Evolutionary conservation across 495 filamentous ascomycete species (phyloP).

Genomic region (Parmelia sp.): DNA sequence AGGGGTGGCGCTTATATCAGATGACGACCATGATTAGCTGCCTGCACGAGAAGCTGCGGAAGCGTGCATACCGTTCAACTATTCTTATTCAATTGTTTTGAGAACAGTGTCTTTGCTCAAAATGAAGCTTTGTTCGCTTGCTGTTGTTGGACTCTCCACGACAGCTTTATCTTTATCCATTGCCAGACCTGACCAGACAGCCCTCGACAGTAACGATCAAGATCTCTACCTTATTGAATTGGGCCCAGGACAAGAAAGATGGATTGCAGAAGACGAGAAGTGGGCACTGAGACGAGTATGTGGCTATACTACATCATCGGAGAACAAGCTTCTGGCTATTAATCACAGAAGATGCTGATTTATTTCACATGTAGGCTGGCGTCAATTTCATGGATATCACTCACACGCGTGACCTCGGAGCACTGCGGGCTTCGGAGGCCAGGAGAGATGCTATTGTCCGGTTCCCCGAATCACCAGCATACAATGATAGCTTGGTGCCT

Average conservation of each 20-base stretch:
- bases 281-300: constrained; percentile 80
- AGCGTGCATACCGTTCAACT: too few species aligned
- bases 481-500: constrained; percentile 60
- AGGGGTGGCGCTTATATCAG: constrained; percentile 1
- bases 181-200: constrained; percentile 13
- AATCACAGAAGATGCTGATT: not conserved
- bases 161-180: constrained; percentile 9
- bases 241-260: constrained; percentile 72
- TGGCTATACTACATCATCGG: constrained; percentile 8
- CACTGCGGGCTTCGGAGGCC: constrained; percentile 29
- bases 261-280: constrained; percentile 92
- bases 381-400: constrained; percentile 95
- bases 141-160: constrained; percentile 6
- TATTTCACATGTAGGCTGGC: constrained; percentile 52
- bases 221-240: constrained; percentile 77
- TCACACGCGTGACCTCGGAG: constrained; percentile 39
- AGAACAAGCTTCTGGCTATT: not conserved
- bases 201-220: constrained; percentile 9
- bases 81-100: too few species aligned
- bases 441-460: constrained; percentile 38
- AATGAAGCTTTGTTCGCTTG: constrained; percentile 14
- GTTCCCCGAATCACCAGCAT: constrained; percentile 63
- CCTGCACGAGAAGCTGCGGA: not conserved
- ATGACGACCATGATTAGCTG: constrained; percentile 2
- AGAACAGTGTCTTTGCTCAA: not conserved